A percentile compares a stretch with the other conserved stretches of the same genome.
Conservation (phyloP, 768 basidiomycete species). For the Strobilomyces echinocephalus region DNA sequence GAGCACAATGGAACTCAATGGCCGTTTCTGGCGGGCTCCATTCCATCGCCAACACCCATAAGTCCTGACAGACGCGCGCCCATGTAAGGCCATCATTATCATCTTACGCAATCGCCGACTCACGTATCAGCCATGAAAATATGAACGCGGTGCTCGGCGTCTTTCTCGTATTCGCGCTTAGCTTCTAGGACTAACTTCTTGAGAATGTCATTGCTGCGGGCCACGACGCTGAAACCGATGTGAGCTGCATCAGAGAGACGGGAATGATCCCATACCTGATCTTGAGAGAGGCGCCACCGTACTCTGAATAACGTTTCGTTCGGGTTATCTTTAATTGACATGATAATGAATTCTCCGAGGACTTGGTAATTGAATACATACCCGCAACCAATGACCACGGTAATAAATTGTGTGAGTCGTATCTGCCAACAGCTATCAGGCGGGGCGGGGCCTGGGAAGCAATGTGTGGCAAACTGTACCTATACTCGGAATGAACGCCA, state of each 20-base stretch:
- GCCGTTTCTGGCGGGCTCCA: slow-evolving; percentile 81
- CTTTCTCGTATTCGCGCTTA: slow-evolving; percentile 85
- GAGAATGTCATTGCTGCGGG: slow-evolving; percentile 81
- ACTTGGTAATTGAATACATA: slow-evolving; percentile 33
- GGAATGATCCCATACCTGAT: slow-evolving; percentile 53
- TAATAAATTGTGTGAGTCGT: slow-evolving; percentile 89
- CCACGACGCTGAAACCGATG: slow-evolving; percentile 59
- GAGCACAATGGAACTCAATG: slow-evolving; percentile 88
- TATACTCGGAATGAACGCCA: slow-evolving; percentile 81
- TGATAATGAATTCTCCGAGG: slow-evolving; percentile 20
- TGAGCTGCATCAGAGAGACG: slow-evolving; percentile 16
- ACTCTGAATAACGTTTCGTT: slow-evolving; percentile 71
- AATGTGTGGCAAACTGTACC: slow-evolving; percentile 41
- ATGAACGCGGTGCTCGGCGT: slow-evolving; percentile 85
- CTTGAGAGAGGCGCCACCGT: slow-evolving; percentile 68
- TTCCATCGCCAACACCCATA: slow-evolving; percentile 85
- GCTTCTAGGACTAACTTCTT: slow-evolving; percentile 85
- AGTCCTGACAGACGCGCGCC: slow-evolving; percentile 37
- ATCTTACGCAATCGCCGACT: slow-evolving; percentile 30
- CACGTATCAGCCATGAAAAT: slow-evolving; percentile 88
- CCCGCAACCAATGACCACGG: slow-evolving; percentile 82
- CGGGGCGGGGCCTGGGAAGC: slow-evolving; percentile 4
- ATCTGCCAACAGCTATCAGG: slow-evolving; percentile 41
- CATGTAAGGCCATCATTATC: neutral
- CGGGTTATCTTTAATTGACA: slow-evolving; percentile 59